Base-by-base conservation (phyloP, 345 rosid genomes). In the Cardiospermum halicacabum region DNA sequence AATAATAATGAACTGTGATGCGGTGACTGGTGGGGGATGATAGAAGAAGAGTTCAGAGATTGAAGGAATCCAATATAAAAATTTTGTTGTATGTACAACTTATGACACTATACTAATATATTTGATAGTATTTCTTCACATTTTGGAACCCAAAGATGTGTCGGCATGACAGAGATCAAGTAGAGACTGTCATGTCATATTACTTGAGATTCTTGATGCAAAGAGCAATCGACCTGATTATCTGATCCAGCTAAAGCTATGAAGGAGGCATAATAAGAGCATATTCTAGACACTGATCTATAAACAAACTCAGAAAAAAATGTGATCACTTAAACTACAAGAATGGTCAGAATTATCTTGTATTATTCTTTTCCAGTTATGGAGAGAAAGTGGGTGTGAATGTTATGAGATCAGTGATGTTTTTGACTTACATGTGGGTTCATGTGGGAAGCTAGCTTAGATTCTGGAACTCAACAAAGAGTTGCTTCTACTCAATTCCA, bases 371-470 rank as follows among this genome's bases (percentile, higher is more conserved):
- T 3, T 42, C 19, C 6, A 16, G 49, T 43, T 16, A 7, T 43
- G 49, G 49, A 43, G 49, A 43, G 49, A 16, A 43, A 43, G 21
- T 43, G 49, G 49, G 49, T 13, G 49, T 13, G 49, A 16, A 43
- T 13, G 21, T 43, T n/a, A 21, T 16, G 49, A 13, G 49, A 43
- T 16, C 19, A 15, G 58, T 3, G 39, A 34, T 4, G 39, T 34
- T 7, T 0, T 5, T 34, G 39, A 6, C 25, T 15, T 27, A 11
- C 58, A 54, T 54, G 37, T 28, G 36, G 36, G 8, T 26, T 53
- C 57, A 53, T 53, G 57, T 53, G 58, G 58, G 10, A 28, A 54
- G 22, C 58, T 30, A 15, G 39, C 58, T 55, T 55, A 5, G 7
- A 59, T 40, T 16, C n/a, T 19, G 13, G 49, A 9, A 43, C 18